Evolutionary conservation across 257 asterid species (phyloP).

Genomic region (Forsythia viridissima): DNA sequence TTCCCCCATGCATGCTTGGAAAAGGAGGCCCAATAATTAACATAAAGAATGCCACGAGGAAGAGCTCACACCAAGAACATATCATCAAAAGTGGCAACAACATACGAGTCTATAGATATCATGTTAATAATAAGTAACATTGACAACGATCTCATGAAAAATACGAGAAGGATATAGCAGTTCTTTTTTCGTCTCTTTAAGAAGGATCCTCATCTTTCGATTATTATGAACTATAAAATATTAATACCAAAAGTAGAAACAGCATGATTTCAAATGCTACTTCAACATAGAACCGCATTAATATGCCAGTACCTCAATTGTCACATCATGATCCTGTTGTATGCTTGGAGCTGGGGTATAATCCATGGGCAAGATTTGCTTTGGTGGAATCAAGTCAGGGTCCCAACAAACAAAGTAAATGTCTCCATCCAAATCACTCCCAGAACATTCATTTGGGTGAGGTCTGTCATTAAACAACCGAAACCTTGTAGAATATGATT

Average conservation of each 20-base stretch:
- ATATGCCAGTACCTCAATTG: slow-evolving; percentile 55
- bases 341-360: slow-evolving; percentile 64
- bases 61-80: neutral
- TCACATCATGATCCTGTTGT: slow-evolving; percentile 64
- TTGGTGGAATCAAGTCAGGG: slow-evolving; percentile 64
- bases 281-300: neutral
- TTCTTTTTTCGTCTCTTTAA: neutral
- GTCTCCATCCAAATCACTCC: slow-evolving; percentile 97
- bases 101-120: neutral
- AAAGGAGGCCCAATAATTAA: neutral
- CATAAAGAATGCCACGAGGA: too few relatives aligned
- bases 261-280: neutral
- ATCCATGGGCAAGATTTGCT: slow-evolving; percentile 56
- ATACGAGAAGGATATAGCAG: neutral
- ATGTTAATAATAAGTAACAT: neutral
- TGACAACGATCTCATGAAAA: neutral
- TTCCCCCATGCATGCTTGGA: neutral
- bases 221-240: neutral
- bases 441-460: slow-evolving; percentile 97
- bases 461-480: slow-evolving; percentile 51
- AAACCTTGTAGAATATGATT: neutral
- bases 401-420: slow-evolving; percentile 95
- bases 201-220: neutral
- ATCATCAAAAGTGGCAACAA: neutral
- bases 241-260: neutral